phyloP scores from a whole-genome alignment of 1,284 basidiomycete genomes.

The Marasmius fiardii region DNA sequence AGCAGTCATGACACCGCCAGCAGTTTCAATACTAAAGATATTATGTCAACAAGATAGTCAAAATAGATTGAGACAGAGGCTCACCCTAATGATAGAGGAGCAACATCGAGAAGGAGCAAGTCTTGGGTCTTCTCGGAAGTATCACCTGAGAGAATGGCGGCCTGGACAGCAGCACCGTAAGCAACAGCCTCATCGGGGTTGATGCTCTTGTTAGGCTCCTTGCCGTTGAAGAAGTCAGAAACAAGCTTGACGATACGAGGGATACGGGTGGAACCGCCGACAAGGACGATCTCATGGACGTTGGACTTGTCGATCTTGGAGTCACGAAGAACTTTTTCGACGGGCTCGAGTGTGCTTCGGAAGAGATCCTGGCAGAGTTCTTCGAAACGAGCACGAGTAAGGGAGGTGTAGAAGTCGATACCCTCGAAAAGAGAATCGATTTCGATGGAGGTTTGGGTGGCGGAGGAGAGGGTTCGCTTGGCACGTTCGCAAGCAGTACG shows the following conservation, averaged over 20 bases:
- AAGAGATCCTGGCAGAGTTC: slow-evolving; percentile 98
- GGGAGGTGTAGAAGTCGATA: slow-evolving; percentile 97
- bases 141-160: slow-evolving; percentile 96
- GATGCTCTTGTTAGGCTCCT: slow-evolving; percentile 95
- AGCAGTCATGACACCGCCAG: slow-evolving; percentile 98
- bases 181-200: slow-evolving; percentile 99
- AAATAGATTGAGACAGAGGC: slow-evolving; percentile 17
- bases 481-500: slow-evolving; percentile 98
- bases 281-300: slow-evolving; percentile 96
- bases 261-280: slow-evolving; percentile 98
- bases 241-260: slow-evolving; percentile 98
- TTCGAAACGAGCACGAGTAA: slow-evolving; percentile 99
- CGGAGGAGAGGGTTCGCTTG: slow-evolving; percentile 97
- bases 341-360: slow-evolving; percentile 95
- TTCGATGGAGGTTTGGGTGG: slow-evolving; percentile 95
- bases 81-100: slow-evolving; percentile 85
- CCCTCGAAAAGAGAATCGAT: slow-evolving; percentile 98
- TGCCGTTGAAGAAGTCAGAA: slow-evolving; percentile 97
- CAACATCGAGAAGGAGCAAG: slow-evolving; percentile 94
- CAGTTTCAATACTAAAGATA: slow-evolving; percentile 82
- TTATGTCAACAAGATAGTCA: not conserved
- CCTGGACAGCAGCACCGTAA: slow-evolving; percentile 99
- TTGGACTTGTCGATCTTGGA: slow-evolving; percentile 96
- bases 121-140: slow-evolving; percentile 94
- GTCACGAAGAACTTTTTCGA: slow-evolving; percentile 98